These are phyloP conservation scores for Calendula officinalis DNA, from an alignment of 129 eudicot species.

Conservation along the genomic window DNA sequence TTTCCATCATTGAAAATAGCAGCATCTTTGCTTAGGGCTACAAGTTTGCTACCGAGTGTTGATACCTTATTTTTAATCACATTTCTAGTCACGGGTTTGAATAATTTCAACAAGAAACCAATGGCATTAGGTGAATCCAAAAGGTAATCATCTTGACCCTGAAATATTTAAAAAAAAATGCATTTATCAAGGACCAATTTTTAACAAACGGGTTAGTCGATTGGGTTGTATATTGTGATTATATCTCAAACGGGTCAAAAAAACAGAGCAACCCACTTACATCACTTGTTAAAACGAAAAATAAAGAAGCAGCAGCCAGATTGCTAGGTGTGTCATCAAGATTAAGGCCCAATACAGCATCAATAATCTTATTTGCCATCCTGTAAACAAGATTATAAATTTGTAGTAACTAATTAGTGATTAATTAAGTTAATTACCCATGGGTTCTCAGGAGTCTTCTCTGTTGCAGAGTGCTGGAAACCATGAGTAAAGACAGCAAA, in stretches of 20 bases:
- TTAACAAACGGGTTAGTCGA: too few species aligned
- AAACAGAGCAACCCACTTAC: constrained; percentile 40
- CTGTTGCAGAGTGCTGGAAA: constrained; percentile 66
- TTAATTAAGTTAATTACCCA: constrained; percentile 45
- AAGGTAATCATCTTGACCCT: constrained; percentile 80
- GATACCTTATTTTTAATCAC: constrained; percentile 46
- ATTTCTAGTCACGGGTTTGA: constrained; percentile 54
- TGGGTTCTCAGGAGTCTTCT: constrained; percentile 69
- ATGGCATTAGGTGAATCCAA: constrained; percentile 76
- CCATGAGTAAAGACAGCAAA: constrained; percentile 63
- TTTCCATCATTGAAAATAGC: constrained; percentile 47
- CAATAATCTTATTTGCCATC: constrained; percentile 64
- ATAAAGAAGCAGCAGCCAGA: constrained; percentile 89
- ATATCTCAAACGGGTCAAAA: too few species aligned
- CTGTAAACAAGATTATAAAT: constrained; percentile 42
- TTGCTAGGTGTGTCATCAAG: constrained; percentile 88
- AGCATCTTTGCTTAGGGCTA: constrained; percentile 65
- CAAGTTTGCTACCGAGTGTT: constrained; percentile 70
- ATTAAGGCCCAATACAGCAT: constrained; percentile 75
- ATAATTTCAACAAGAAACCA: constrained; percentile 63
- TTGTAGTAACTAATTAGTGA: constrained; percentile 2
- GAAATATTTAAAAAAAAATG: too few species aligned
- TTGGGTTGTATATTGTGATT: too few species aligned
- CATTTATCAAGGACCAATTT: too few species aligned
- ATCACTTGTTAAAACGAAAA: constrained; percentile 68